Conservation (phyloP, 2,329 filamentous ascomycete species). For the Akanthomyces uredinophilus region DNA sequence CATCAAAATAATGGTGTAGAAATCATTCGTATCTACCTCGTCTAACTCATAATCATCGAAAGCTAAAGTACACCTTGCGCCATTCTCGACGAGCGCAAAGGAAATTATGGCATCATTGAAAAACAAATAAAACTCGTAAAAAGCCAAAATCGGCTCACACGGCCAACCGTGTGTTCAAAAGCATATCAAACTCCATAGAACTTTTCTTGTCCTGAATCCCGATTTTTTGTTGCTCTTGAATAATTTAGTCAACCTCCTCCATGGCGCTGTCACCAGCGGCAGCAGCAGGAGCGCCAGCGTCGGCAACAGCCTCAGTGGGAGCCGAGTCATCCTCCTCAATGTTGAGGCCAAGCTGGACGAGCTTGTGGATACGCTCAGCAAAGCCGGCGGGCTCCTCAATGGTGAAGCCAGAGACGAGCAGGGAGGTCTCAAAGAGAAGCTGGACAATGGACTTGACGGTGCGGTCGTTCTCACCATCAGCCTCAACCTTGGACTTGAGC, state of each 20-base stretch:
- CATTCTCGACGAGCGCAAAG: slow-evolving; percentile 22
- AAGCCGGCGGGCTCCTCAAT: slow-evolving; percentile 98
- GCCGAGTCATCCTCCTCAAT: slow-evolving; percentile 85
- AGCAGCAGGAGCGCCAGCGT: slow-evolving; percentile 53
- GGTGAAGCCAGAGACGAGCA: slow-evolving; percentile 98
- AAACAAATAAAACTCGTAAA: slow-evolving; percentile 30
- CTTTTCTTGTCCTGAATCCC: slow-evolving; percentile 35
- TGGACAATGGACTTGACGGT: slow-evolving; percentile 99
- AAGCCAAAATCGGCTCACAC: slow-evolving; percentile 28
- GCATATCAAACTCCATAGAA: slow-evolving; percentile 38
- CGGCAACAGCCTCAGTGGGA: slow-evolving; percentile 51
- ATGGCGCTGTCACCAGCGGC: slow-evolving; percentile 86
- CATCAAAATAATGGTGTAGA: slow-evolving; percentile 12
- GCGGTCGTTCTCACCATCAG: slow-evolving; percentile 95
- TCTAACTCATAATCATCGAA: slow-evolving; percentile 37
- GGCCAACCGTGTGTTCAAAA: slow-evolving; percentile 16
- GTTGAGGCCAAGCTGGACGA: slow-evolving; percentile 95
- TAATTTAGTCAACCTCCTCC: slow-evolving; percentile 96
- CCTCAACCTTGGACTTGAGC: slow-evolving; percentile 98
- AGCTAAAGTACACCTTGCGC: slow-evolving; percentile 35
- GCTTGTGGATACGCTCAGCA: slow-evolving; percentile 99
- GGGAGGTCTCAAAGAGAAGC: slow-evolving; percentile 97
- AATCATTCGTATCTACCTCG: slow-evolving; percentile 29
- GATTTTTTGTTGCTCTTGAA: slow-evolving; percentile 22
- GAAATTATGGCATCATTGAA: slow-evolving; percentile 32